Conservation (phyloP, 2,329 filamentous ascomycete genomes). For the Trichoderma lentiforme region DNA sequence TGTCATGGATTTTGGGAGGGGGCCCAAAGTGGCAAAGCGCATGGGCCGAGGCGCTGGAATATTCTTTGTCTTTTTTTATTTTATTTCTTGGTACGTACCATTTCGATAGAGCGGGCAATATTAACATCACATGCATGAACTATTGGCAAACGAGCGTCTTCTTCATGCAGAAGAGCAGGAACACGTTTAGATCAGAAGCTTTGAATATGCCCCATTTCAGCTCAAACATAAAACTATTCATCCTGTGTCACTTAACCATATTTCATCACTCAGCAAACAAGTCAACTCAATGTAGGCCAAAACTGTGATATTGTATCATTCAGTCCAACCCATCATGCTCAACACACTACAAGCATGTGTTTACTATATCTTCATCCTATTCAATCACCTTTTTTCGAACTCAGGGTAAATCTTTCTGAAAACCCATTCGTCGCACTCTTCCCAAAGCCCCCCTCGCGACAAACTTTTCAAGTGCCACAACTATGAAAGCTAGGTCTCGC, state of each 20-base stretch:
- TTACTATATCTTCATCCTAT: not conserved
- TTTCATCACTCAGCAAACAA: not conserved
- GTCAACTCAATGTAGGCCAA: not conserved
- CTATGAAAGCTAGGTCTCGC: not conserved
- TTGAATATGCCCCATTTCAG: too few species aligned
- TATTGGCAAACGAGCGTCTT: too few species aligned
- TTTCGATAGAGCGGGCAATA: not conserved
- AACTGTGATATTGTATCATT: not conserved
- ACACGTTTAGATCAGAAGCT: not conserved
- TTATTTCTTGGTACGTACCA: not conserved
- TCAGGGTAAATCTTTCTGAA: not conserved
- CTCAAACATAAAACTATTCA: not conserved
- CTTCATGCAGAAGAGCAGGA: not conserved
- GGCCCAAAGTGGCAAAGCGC: constrained; percentile 10
- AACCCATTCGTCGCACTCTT: not conserved
- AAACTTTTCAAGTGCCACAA: not conserved
- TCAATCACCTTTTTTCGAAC: not conserved
- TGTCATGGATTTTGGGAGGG: not conserved
- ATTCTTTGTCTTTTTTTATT: not conserved
- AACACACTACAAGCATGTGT: not conserved
- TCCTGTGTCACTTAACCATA: not conserved
- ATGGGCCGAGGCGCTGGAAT: not conserved
- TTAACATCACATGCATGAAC: too few species aligned
- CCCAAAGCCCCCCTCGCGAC: not conserved
- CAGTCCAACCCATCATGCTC: not conserved